Base-by-base conservation (phyloP, 768 basidiomycete species). In the Galerina sulciceps region DNA sequence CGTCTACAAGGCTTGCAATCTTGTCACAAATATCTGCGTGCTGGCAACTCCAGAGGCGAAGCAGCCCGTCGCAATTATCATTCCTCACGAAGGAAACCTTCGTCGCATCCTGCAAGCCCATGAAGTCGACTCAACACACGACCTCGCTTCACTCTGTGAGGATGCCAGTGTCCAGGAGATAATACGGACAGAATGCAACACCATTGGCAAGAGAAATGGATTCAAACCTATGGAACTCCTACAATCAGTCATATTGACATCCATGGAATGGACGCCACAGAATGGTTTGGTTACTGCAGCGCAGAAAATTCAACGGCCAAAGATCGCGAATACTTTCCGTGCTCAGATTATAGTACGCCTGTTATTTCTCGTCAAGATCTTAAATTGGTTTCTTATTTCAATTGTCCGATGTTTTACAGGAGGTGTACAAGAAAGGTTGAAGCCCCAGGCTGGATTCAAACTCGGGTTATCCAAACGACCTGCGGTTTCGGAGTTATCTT, bases 211-310 rank as follows among this genome's bases (percentile, higher is more conserved):
- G 86, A 94, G 91, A 83, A 88, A 82, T 52, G 89, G 87, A 2
- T 90, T 96, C 74, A 94, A 91, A 77, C 67, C 79, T 43, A 84
- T 89, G 76, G 94, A 96, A 76, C 72, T 87, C 51, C 74, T 96
- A 34, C 85, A 90, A 69, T 86, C 80, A 18, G 89, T 94, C 26
- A 81, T 96, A 17, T 73, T 96, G 66, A 89, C 89, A 5, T 68
- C 88, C 31, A 90, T 94, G 4, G 93, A 95, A 75, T 96, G 94
- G 94, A 95, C 93, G 6, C 92, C 94, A 0, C 91, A 96, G 79
- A 91, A 72, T 59, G 94, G 93, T 35, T 79, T 96, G 37, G 86
- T 95, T 47, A 96, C 94, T 4, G 75, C 75, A 50, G 75, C 75
- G 13, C 75, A 76, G 64, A 76, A 76, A 67, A 74, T 76, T 53